Evolutionary conservation across 208 protist genomes (phyloP), one percentile per base, ranked within the genome.

Genomic region (Wallacemonas sp.): DNA sequence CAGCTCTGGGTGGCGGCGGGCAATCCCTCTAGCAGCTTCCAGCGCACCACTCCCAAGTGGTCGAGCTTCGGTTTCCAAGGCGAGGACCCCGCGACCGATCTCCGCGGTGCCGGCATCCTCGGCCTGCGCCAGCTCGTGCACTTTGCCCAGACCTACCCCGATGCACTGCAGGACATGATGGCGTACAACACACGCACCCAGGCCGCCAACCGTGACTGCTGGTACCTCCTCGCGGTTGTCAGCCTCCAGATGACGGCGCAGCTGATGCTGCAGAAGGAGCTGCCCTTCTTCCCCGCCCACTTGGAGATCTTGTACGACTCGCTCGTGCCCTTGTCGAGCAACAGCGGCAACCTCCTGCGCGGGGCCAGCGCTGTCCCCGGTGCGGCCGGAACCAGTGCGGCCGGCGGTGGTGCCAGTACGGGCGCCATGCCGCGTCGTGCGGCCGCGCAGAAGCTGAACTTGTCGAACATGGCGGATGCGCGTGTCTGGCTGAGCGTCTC

Each of bases 221-320:
- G 91, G 87, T 97, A 94, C 61, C 69, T 94, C 28, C 54, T 86
- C 25, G 92, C 92, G 11, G 86, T 97, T 5, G 84, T 93, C 46
- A 92, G 87, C 59, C 91, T 95, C 36, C 86, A 97, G 67, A 76
- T 97, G 33, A 89, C 92, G 0, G 81, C 81, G 44, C 79, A 86
- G 63, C 70, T 96, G 20, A 22, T 91, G 45, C 69, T 91, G 42
- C 72, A 89, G 79, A 67, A 78, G 49, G 81, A 91, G 4, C 46
- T 76, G 57, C 62, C 65, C 8, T 45, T 96, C 22, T 77, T 79
- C 52, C 57, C 81, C 26, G 62, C 77, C 2, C 86, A 93, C 46
- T 64, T 93, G 11, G 86, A 94, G 75, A 59, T 87, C 23, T 46
- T 93, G 10, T 94, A 92, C 66, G 82, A 94, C 61, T 85, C 79